phyloP scores from a whole-genome alignment of 1,284 basidiomycete species.

The Boletus semigastroideus region DNA sequence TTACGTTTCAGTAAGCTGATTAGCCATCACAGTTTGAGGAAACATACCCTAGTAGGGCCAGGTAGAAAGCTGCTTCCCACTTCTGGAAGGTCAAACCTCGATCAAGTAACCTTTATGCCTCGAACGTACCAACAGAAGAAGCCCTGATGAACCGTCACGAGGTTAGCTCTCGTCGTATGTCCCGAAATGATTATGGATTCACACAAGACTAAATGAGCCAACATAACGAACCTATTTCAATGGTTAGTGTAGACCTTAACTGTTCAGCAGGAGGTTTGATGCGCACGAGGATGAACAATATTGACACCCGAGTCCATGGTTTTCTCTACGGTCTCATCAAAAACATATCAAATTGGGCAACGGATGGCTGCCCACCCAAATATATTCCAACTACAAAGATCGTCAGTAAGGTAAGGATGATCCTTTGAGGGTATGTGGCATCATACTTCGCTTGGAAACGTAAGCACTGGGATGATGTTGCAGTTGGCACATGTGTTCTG shows the following conservation, averaged over 20 bases:
- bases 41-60: background rate
- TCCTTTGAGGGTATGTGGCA: background rate
- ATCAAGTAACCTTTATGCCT: too few relatives aligned
- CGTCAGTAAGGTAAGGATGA: background rate
- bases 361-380: background rate
- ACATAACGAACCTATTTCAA: background rate
- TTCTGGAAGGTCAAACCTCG: background rate
- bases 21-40: background rate
- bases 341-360: background rate
- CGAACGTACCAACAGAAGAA: background rate
- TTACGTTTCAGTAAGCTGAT: background rate
- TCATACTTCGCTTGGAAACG: background rate
- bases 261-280: background rate
- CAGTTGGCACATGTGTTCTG: background rate
- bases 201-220: too few relatives aligned
- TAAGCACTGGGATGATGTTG: background rate
- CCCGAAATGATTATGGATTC: too few relatives aligned
- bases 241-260: background rate
- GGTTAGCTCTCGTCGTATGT: background rate
- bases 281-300: background rate
- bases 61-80: background rate
- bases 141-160: background rate
- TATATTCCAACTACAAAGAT: background rate
- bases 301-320: background rate
- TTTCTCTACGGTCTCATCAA: background rate